Evolutionary conservation across 805 yeast genomes (phyloP), one percentile per base, ranked within the genome.

Genomic region (Saccharomycopsis synnaedendra): DNA sequence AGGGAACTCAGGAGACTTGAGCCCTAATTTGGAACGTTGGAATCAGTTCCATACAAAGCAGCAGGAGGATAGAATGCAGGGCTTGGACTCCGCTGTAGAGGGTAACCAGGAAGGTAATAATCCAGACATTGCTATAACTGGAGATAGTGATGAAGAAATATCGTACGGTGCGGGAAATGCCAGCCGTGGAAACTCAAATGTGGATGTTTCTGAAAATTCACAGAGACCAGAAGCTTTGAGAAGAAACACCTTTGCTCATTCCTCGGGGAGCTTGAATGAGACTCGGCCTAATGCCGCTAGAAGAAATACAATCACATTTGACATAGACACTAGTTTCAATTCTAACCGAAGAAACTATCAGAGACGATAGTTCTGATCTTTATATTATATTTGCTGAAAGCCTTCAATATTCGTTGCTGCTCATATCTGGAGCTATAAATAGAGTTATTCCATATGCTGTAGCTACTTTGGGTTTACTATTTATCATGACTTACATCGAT

Each of bases 301-400:
- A 38, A 49, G 41, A 30, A 41, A 42, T 34, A 43, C 50, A 8
- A 50, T 50, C 31, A 47, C 48, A 5, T 50, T 50, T 42, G 40
- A 44, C 42, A 41, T 43, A 3, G 50, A 44, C 32, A 50, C 53
- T 19, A 50, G 49, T 32, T 50, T 46, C 35, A 39, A 35, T 8
- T 43, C 53, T 5, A 50, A 50, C 28, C 11, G 38, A 29, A 41
- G 44, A 2, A 43, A 50, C 19, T 50, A 50, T 27, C 53, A 46
- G 3, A 34, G n/a, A n/a, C 8, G 36, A 34, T 19, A 19, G 19
- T 19, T 19, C 19, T 19, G 19, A 19, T 19, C 19, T 19, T 19
- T 19, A 19, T 19, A 19, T 19, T 19, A 19, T 19, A 19, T 19
- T 19, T 19, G 19, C 19, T 19, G 19, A 19, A 19, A 19, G 19